Evolutionary conservation across 495 filamentous ascomycete genomes (phyloP), one percentile per base, ranked within the genome.

Genomic region (Trichocladium uniseriatum): DNA sequence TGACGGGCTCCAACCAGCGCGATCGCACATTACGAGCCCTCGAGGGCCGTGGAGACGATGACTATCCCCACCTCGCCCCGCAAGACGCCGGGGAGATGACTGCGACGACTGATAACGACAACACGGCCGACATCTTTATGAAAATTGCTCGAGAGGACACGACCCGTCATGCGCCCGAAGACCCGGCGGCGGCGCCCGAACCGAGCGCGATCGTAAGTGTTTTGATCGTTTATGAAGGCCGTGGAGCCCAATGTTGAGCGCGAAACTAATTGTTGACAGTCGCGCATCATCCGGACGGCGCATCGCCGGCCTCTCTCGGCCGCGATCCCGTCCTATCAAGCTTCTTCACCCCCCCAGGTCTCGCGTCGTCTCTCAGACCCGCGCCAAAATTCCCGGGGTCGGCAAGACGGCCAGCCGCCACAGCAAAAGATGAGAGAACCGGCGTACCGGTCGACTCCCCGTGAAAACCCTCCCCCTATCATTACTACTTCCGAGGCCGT

Each of bases 111-210:
- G 66, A 70, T 40, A 69, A 63, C 28, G 73, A 73, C 37, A 71
- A 73, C 39, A 72, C 57, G 10, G 72, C 70, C 41, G 76, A 79
- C 59, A 55, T 78, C 21, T 79, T 79, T 49, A 68, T 79, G 38
- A 69, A 62, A 28, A 74, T 77, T 40, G 76, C 76, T 16, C 58
- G 67, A 28, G 74, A 79, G 50, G 71, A 75, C 35, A 48, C 66
- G 32, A 53, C 59, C 24, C 66, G 59, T n/a, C 70, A 65, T 38
- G 50, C 46, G 16, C 49, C 49, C 28, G 64, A 67, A 20, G 49
- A 58, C 5, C 53, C 60, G 22, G 56, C 52, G 24, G 53, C 38
- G 19, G 50, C 53, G 8, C 65, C 68, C 8, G 70, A 60, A 16
- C 59, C 62, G 45, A 66, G 61, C 43, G 56, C 61, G 24, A 56